Evolutionary conservation across 2,329 filamentous ascomycete genomes (phyloP), one percentile per base, ranked within the genome.

Genomic region (Sclerotinia nivalis): DNA sequence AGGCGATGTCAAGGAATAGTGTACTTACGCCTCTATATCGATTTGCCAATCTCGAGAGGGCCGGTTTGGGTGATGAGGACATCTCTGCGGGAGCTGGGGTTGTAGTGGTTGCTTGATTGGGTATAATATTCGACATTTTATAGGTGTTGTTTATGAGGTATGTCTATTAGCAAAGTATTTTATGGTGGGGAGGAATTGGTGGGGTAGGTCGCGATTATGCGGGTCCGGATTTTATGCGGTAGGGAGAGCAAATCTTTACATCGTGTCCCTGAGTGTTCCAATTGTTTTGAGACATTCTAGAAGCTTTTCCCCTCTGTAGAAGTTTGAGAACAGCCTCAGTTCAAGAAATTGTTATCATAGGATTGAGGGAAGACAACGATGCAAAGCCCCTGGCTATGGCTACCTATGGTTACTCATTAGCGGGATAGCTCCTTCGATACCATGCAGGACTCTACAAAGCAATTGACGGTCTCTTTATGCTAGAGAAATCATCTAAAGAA

Each of bases 1-100:
- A 6, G 43, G 49, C 15, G 22, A 56, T 31, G 59, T 12, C 45
- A 45, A 45, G 62, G 55, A 55, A 49, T 34, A 68, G 37, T 68
- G 69, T 66, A 79, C 84, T 78, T 83, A 91, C 89, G 77, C 88
- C 87, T 78, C 85, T 60, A 85, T 88, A 73, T 84, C 81, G 84
- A 80, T 73, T 81, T 68, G 73, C 73, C 60, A 56, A 75, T 75
- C 75, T 75, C 5, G 77, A 77, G 18, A 78, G 70, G 45, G 73
- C 55, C 2, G 77, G 52, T 20, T 70, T 66, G 8, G 73, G 25
- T 71, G 60, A 71, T 10, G 75, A 72, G 43, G 73, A 69, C 50
- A 73, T 73, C 20, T 75, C 73, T 71, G 74, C 71, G 18, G 72
- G 22, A 47, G 71, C 69, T 22, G 70, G 70, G 59, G 73, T 73